Conservation (phyloP, 495 filamentous ascomycete genomes). For the Tuber melanosporum region DNA sequence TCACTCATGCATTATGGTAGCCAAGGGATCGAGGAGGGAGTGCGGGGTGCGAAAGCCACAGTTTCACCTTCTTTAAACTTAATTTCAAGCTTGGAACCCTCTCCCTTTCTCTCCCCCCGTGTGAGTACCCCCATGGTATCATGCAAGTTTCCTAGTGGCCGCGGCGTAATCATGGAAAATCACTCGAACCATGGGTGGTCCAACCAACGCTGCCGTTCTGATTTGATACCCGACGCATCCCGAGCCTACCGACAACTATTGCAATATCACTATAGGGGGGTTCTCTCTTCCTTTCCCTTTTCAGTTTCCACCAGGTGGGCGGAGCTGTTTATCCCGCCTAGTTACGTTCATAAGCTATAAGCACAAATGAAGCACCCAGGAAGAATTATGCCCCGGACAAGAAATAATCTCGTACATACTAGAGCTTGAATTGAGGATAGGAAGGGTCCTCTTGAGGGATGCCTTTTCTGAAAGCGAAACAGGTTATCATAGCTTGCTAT, state of each 20-base stretch:
- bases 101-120: background rate
- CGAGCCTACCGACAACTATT: background rate
- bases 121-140: background rate
- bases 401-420: background rate
- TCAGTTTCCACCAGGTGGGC: background rate
- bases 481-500: background rate
- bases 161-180: background rate
- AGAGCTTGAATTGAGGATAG: background rate
- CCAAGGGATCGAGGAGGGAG: background rate
- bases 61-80: background rate
- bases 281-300: background rate
- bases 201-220: background rate
- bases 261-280: background rate
- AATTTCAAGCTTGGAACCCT: background rate
- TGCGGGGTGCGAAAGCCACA: background rate
- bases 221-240: background rate
- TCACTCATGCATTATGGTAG: background rate
- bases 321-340: background rate
- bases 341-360: background rate
- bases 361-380: background rate
- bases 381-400: background rate
- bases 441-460: background rate
- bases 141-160: background rate
- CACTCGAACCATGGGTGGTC: background rate
- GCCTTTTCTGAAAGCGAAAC: background rate